Conservation (phyloP, 305 asterid genomes). For the Plantago coronopus region DNA sequence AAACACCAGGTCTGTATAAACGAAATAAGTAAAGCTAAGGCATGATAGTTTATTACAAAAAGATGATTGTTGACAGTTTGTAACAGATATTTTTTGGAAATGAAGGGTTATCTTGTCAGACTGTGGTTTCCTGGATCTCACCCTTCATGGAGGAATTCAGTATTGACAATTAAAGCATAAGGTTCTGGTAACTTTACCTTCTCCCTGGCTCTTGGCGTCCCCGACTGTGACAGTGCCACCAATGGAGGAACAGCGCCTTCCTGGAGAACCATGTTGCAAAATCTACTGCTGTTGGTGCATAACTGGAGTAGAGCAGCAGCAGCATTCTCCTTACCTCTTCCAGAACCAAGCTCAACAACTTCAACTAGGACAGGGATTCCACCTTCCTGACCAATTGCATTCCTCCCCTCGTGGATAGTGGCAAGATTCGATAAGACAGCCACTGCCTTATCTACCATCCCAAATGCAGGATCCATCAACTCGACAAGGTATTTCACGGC, state of each 20-base stretch:
- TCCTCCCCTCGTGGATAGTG: conserved; percentile 73
- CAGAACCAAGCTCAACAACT: conserved; percentile 94
- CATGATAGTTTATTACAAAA: too few species aligned
- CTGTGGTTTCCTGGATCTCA: background rate
- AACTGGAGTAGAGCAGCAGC: conserved; percentile 88
- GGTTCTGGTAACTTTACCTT: conserved; percentile 40
- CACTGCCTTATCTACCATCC: conserved; percentile 92
- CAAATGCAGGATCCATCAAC: conserved; percentile 88
- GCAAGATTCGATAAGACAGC: conserved; percentile 90
- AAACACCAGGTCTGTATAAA: too few species aligned
- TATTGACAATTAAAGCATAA: too few species aligned
- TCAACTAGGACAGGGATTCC: conserved; percentile 82
- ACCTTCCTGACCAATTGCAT: conserved; percentile 66
- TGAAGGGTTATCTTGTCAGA: too few species aligned
- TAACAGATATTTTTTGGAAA: too few species aligned
- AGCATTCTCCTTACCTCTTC: conserved; percentile 88
- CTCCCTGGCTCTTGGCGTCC: conserved; percentile 88
- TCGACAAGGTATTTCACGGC: conserved; percentile 83
- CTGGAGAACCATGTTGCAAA: conserved; percentile 73
- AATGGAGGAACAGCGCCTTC: conserved; percentile 93
- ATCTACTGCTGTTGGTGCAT: conserved; percentile 66
- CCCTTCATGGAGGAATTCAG: background rate
- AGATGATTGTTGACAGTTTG: too few species aligned
- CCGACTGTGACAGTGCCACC: conserved; percentile 75
- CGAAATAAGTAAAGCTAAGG: too few species aligned